Conservation (phyloP, 306 rosid species). For the Corylus americana region DNA sequence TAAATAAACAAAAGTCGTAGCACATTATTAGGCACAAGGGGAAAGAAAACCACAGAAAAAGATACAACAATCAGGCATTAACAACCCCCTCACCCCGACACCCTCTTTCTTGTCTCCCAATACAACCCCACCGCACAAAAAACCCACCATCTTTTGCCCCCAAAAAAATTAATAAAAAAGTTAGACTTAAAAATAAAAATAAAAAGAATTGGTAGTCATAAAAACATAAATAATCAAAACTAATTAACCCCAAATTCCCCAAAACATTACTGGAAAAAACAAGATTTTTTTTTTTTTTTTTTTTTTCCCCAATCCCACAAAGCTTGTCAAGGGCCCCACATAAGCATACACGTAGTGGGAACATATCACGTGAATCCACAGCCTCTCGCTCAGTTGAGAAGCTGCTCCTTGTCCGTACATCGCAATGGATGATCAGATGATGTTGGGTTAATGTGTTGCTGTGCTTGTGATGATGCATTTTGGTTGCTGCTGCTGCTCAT, state of each 20-base stretch:
- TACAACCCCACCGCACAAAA: slow-evolving; percentile 26
- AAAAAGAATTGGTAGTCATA: background rate
- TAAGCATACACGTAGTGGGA: slow-evolving; percentile 33
- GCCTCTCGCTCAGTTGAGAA: slow-evolving; percentile 29
- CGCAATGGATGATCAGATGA: slow-evolving; percentile 15
- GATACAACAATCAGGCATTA: slow-evolving; percentile 34
- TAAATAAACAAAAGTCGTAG: slow-evolving; percentile 3
- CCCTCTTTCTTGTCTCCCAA: slow-evolving; percentile 37
- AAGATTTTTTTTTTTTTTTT: background rate
- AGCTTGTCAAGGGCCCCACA: slow-evolving; percentile 43
- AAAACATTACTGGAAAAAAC: slow-evolving; percentile 10
- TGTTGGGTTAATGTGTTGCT: background rate
- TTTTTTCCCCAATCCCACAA: slow-evolving; percentile 30
- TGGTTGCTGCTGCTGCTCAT: slow-evolving; percentile 38
- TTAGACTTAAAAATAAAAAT: background rate
- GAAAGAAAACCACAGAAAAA: slow-evolving; percentile 22
- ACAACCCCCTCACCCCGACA: slow-evolving; percentile 27
- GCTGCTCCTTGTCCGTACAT: slow-evolving; percentile 42
- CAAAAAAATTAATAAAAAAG: slow-evolving; percentile 9
- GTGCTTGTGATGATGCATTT: slow-evolving; percentile 37
- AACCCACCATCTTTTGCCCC: slow-evolving; percentile 37
- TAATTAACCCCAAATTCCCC: slow-evolving; percentile 20
- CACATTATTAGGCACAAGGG: slow-evolving; percentile 31
- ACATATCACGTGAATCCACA: slow-evolving; percentile 63
- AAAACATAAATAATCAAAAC: slow-evolving; percentile 14